Evolutionary conservation across 257 asterid species (phyloP), one percentile per base, ranked within the genome.

Genomic region (Solanum megistacrolobum): DNA sequence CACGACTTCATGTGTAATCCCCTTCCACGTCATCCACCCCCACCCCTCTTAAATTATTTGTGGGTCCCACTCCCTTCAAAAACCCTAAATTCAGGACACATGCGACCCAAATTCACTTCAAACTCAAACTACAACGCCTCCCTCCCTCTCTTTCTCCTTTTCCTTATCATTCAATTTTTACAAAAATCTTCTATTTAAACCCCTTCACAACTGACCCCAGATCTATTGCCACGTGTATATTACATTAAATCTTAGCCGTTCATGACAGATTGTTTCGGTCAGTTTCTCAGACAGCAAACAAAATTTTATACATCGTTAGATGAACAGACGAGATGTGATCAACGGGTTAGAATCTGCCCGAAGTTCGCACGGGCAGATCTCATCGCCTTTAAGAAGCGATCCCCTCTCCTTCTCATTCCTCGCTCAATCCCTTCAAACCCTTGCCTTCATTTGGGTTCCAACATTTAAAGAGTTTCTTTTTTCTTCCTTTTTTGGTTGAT

Each of bases 361-460:
- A 72, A 31, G 29, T 87, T 75, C 5, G 1, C 35, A 18, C 94
- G 99, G 99, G 98, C 94, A 95, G 98, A 95, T 96, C 98, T 91
- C 92, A 82, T 87, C 92, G 94, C 98, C 99, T 94, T 94, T 95
- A 96, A 96, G 98, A 94, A 31, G 92, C 91, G 90, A n/a, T 91
- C 86, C 91, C 89, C 74, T 90, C 88, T 89, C 91, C 92, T 90
- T 88, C 88, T 74, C 88, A 36, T 83, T 92, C 92, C 92, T 93
- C 98, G 95, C 99, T 91, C 98, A 94, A 88, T 58, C 83, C 90
- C 89, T 81, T 87, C 94, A 89, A 94, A 92, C 96, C 96, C 96
- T 92, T 90, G 87, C 86, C 89, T 84, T 58, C 35, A 41, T 23
- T 69, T 73, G 23, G 13, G 71, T 46, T 69, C 23, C 68, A 38